These are phyloP conservation scores for Fusarium veterinarium DNA, from an alignment of 2,329 filamentous ascomycete genomes.

Conservation along the genomic window DNA sequence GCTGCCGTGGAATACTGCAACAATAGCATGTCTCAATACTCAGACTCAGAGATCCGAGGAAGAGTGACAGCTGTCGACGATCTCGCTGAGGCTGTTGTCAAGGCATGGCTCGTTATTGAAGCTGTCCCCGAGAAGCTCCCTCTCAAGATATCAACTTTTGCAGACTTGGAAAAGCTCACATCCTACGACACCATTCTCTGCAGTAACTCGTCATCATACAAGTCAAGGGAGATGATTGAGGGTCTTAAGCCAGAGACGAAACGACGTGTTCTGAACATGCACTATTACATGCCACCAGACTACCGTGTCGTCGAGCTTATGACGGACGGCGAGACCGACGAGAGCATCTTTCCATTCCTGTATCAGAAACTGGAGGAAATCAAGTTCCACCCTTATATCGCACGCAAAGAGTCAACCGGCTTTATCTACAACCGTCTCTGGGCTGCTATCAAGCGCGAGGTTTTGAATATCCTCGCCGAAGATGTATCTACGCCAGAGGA, in stretches of 20 bases:
- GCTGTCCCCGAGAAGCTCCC: slow-evolving; percentile 8
- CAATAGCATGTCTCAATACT: not conserved
- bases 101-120: slow-evolving; percentile 14
- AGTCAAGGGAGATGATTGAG: slow-evolving; percentile 3
- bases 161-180: slow-evolving; percentile 3
- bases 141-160: slow-evolving; percentile 15
- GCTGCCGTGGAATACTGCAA: slow-evolving; percentile 8
- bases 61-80: not conserved
- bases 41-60: not conserved
- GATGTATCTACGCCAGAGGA: not conserved
- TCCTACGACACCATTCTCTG: not conserved
- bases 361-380: not conserved
- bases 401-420: slow-evolving; percentile 16
- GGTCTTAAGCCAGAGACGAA: not conserved
- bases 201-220: slow-evolving; percentile 11
- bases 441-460: slow-evolving; percentile 17
- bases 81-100: not conserved
- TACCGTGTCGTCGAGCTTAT: slow-evolving; percentile 10
- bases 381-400: slow-evolving; percentile 2
- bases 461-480: not conserved
- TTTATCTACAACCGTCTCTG: slow-evolving; percentile 12
- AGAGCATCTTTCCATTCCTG: slow-evolving; percentile 1
- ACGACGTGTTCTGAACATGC: slow-evolving; percentile 11
- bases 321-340: not conserved
- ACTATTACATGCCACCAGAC: slow-evolving; percentile 15